Conservation (phyloP, 2,329 filamentous ascomycete genomes). For the Sclerotinia subarctica region DNA sequence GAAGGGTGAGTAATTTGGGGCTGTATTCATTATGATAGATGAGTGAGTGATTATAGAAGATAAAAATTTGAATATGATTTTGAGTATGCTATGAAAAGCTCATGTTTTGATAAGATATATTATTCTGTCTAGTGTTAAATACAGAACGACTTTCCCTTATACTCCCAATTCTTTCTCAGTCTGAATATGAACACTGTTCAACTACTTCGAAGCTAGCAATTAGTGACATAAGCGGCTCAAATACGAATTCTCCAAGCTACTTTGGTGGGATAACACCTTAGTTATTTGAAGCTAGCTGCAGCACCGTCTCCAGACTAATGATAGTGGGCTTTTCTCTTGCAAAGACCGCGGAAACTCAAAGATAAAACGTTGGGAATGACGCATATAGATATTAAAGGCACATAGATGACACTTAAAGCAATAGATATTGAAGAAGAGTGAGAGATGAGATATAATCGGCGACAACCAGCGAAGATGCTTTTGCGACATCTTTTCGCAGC, state of each 20-base stretch:
- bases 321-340: too few relatives aligned
- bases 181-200: background rate
- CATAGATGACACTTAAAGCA: too few relatives aligned
- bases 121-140: too few relatives aligned
- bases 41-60: background rate
- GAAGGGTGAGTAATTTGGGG: background rate
- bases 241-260: background rate
- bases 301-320: too few relatives aligned
- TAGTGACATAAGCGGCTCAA: background rate
- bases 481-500: background rate
- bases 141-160: too few relatives aligned
- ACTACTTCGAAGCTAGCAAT: too few relatives aligned
- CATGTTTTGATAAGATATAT: background rate
- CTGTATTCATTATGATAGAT: background rate
- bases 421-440: background rate
- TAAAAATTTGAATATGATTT: background rate
- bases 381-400: too few relatives aligned
- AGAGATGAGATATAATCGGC: too few relatives aligned
- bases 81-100: background rate
- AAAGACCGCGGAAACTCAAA: too few relatives aligned
- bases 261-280: too few relatives aligned
- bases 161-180: background rate
- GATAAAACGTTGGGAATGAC: too few relatives aligned
- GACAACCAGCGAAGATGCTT: background rate
- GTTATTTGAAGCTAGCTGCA: too few relatives aligned